A percentile compares a stretch with the other conserved stretches of the same genome.
Evolutionary conservation across 495 filamentous ascomycete genomes (phyloP).

Genomic region (Aspergillus hancockii): DNA sequence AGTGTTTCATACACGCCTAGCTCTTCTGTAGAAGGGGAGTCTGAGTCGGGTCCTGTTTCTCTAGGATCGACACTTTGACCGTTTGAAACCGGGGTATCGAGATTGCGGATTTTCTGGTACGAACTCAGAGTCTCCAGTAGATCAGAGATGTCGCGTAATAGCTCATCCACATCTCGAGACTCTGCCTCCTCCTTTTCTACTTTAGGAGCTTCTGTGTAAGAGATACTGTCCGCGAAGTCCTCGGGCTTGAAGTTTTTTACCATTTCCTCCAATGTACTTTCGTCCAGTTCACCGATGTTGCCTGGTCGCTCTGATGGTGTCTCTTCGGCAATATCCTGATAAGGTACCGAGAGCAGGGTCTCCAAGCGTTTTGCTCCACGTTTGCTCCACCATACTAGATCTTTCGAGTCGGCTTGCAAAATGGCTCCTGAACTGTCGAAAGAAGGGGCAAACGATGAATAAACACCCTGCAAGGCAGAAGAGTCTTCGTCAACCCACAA

Average conservation of each 20-base stretch:
- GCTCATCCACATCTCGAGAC: conserved; percentile 54
- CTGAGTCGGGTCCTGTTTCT: conserved; percentile 34
- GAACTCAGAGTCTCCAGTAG: conserved; percentile 83
- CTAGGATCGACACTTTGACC: conserved; percentile 46
- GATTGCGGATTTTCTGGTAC: conserved; percentile 79
- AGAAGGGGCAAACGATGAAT: conserved; percentile 84
- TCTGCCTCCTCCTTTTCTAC: conserved; percentile 53
- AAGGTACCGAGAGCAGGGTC: conserved; percentile 47
- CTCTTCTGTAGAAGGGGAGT: conserved; percentile 65
- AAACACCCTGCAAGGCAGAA: conserved; percentile 75
- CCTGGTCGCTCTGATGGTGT: conserved; percentile 43
- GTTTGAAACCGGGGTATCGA: conserved; percentile 46
- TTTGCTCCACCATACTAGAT: conserved; percentile 85
- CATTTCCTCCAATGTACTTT: conserved; percentile 50
- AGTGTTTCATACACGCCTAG: conserved; percentile 71
- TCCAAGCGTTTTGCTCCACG: conserved; percentile 63
- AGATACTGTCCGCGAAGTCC: conserved; percentile 29
- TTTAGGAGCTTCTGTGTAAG: conserved; percentile 44
- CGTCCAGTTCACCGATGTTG: conserved; percentile 48
- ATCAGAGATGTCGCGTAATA: conserved; percentile 78
- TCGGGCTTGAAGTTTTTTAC: conserved; percentile 49
- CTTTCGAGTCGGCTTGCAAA: conserved; percentile 67
- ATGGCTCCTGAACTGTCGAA: conserved; percentile 78
- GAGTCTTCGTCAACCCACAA: conserved; percentile 38
- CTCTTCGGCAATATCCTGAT: conserved; percentile 40